Evolutionary conservation across 164 flowering plant genomes (phyloP).

Genomic region (Annona cherimola): DNA sequence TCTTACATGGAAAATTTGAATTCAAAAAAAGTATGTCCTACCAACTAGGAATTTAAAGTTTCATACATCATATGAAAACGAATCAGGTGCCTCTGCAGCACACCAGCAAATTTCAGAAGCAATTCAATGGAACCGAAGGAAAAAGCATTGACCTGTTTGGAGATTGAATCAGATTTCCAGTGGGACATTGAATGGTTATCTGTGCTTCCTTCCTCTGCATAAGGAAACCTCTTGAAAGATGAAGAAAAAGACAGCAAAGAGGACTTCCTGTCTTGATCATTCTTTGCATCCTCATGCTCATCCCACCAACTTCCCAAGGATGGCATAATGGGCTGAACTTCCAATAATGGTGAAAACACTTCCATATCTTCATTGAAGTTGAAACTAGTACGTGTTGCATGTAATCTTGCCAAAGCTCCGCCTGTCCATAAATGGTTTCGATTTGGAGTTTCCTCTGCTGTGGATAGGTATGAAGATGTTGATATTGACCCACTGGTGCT

Average conservation of each 20-base stretch:
- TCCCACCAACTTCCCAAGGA: slow-evolving; percentile 73
- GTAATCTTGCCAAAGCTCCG: slow-evolving; percentile 60
- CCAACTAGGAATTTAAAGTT: neutral
- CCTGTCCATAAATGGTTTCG: slow-evolving; percentile 53
- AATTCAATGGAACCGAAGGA: neutral
- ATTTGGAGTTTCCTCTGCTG: slow-evolving; percentile 70
- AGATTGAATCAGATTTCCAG: slow-evolving; percentile 63
- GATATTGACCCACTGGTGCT: slow-evolving; percentile 34
- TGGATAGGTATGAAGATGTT: slow-evolving; percentile 28
- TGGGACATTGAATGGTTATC: slow-evolving; percentile 58
- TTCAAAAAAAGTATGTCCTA: neutral
- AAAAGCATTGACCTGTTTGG: slow-evolving; percentile 51
- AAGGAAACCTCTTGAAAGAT: slow-evolving; percentile 48
- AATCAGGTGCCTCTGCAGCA: neutral
- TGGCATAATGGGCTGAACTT: slow-evolving; percentile 89
- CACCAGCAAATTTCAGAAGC: neutral
- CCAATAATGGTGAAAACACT: slow-evolving; percentile 93
- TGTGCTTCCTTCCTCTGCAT: slow-evolving; percentile 45
- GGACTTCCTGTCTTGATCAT: slow-evolving; percentile 62
- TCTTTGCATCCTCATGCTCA: slow-evolving; percentile 46
- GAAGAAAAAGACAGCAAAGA: slow-evolving; percentile 51
- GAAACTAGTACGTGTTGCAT: slow-evolving; percentile 55
- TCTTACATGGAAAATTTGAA: neutral
- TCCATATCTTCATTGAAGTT: slow-evolving; percentile 96
- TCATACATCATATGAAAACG: neutral